Base-by-base conservation (phyloP, 371 early-diverging fungal species). In the Rhizopus sp. region DNA sequence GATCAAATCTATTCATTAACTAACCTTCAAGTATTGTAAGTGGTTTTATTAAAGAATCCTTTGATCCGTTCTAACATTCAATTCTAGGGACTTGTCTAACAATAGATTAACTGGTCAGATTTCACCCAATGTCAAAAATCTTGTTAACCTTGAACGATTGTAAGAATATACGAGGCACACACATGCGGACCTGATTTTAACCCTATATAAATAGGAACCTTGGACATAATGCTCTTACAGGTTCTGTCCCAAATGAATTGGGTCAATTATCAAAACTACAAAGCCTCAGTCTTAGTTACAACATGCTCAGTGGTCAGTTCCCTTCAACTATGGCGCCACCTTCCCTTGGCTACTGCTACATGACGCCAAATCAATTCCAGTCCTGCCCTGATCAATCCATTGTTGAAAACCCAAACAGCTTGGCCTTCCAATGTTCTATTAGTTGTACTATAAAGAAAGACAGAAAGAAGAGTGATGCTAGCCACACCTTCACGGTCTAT, bases 351-450 rank as follows among this genome's bases (percentile, higher is more conserved):
- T 72, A 73, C 34, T 84, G 82, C 44, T 65, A 74, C 38, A 74
- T 77, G 58, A 69, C 72, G 12, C 84, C 81, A 3, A 82, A 84
- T 41, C 68, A 70, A 17, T 82, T 84, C 70, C 69, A 75, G 37
- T 60, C 67, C 0, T 84, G 81, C 46, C 84, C 84, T 12, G 71
- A 73, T 29, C 62, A 59, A 45, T 62, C 60, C n/a, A 62, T 82
- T 2, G 42, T 70, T 9, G 60, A 60, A 15, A 75, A 77, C 15
- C 65, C 73, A 7, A 54, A 72, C 8, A 75, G 77, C 6, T 40
- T 84, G 41, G 81, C 85, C 0, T 80, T 77, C 66, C 81, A 77
- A 53, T 84, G 85, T 42, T 73, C 74, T 6, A 62, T 81, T 7
- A 75, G 82, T 41, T 81, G 82, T 53, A 42, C 48, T 10, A 48